Conservation (phyloP, 306 rosid genomes). For the Inga oerstediana region DNA sequence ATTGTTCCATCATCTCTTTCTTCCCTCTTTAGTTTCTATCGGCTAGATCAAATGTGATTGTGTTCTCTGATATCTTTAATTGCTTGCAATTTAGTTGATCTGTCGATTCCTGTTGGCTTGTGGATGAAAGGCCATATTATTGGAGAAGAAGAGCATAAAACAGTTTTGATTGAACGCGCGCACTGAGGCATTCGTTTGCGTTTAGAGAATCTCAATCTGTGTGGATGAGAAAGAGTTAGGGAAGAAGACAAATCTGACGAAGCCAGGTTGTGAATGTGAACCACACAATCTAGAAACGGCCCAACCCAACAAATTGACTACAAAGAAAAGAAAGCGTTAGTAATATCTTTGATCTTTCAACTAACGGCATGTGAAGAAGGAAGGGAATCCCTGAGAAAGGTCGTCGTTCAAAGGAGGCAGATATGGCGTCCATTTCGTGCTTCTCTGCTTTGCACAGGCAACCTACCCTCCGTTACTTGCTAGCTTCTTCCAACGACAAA, state of each 20-base stretch:
- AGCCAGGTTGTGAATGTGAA: background rate
- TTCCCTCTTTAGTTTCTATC: background rate
- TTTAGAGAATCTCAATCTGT: background rate
- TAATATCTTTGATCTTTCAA: background rate
- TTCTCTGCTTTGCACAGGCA: conserved; percentile 23
- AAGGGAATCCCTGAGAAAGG: conserved; percentile 6
- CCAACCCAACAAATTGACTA: background rate
- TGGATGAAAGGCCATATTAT: background rate
- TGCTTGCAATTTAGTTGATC: background rate
- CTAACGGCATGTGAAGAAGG: background rate
- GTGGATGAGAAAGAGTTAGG: background rate
- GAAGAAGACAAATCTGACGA: background rate
- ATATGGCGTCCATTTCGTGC: conserved; percentile 58
- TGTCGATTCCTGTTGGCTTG: background rate
- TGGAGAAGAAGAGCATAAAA: background rate
- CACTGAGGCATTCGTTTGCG: background rate
- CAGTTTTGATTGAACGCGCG: background rate
- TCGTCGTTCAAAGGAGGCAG: conserved; percentile 30
- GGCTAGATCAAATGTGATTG: background rate
- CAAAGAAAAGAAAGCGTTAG: background rate
- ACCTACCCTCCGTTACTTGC: conserved; percentile 34
- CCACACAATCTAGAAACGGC: background rate
- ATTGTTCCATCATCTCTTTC: background rate
- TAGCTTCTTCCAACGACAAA: conserved; percentile 26
- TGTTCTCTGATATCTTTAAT: background rate